Evolutionary conservation across 805 yeast genomes (phyloP).

Genomic region (Suhomyces tanzawaensis): DNA sequence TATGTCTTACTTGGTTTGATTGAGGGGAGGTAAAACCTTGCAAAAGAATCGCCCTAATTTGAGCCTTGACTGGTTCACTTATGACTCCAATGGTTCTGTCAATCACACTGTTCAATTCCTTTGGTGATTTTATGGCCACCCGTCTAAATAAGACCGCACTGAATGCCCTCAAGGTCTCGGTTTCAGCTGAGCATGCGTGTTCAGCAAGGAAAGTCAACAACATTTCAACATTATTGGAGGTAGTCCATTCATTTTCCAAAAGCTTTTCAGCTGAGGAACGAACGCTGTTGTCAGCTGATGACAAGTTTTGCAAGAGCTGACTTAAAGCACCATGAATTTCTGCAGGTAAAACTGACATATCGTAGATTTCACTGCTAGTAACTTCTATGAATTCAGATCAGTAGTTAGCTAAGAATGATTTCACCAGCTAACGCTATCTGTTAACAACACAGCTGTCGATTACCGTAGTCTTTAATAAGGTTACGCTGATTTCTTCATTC

Average conservation of each 20-base stretch:
- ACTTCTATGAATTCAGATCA: no score
- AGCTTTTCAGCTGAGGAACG: constrained; percentile 78
- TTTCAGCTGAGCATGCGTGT: constrained; percentile 65
- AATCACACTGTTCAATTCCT: constrained; percentile 57
- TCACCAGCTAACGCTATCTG: background rate
- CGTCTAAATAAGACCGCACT: constrained; percentile 89
- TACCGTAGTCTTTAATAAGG: background rate
- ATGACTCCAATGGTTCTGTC: constrained; percentile 78
- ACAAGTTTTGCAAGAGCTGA: constrained; percentile 54
- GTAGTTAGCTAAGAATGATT: no score
- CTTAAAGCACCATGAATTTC: constrained; percentile 56
- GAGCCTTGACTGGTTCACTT: constrained; percentile 53
- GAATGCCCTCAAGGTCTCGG: constrained; percentile 61
- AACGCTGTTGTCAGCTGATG: constrained; percentile 72
- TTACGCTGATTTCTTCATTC: constrained; percentile 3
- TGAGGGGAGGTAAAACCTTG: constrained; percentile 71
- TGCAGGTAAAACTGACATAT: constrained; percentile 45
- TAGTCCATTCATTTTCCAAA: constrained; percentile 75
- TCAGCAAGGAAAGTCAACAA: constrained; percentile 77
- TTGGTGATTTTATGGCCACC: constrained; percentile 77
- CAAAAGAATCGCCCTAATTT: constrained; percentile 64
- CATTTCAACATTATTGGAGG: constrained; percentile 61
- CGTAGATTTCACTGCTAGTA: no score
- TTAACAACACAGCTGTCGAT: background rate
- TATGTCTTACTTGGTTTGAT: constrained; percentile 80